A percentile compares a stretch with the other conserved stretches of the same genome.
phyloP scores from a whole-genome alignment of 2,329 filamentous ascomycete species.

The Aspergillus bombycis region DNA sequence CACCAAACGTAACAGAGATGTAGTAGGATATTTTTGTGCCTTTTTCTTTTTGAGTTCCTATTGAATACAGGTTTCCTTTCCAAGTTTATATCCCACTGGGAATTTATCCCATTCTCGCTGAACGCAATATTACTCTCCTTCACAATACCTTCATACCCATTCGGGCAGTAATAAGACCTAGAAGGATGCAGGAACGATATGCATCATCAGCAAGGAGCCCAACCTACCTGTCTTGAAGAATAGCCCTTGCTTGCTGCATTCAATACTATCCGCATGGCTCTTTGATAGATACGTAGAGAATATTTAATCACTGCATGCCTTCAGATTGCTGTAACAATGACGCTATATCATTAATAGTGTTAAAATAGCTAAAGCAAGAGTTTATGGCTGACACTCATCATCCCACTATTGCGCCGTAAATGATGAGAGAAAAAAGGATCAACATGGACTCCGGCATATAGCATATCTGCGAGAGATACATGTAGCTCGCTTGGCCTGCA shows the following conservation, averaged over 20 bases:
- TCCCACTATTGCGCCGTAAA: neutral
- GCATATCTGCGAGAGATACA: neutral
- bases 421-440: neutral
- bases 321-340: neutral
- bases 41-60: neutral
- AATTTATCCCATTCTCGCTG: neutral
- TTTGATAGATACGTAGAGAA: neutral
- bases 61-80: neutral
- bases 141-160: neutral
- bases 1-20: no score
- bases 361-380: neutral
- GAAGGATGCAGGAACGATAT: neutral
- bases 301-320: no score
- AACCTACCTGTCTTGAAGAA: neutral
- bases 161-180: neutral
- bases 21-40: no score
- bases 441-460: neutral
- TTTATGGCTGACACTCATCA: neutral
- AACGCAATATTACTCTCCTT: neutral
- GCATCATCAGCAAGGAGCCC: neutral
- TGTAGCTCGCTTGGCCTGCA: neutral
- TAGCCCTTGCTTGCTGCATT: neutral
- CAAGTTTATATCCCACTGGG: neutral
- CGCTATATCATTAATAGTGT: neutral
- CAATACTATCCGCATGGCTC: neutral